A percentile compares a stretch with the other conserved stretches of the same genome.
Evolutionary conservation across 2,329 filamentous ascomycete genomes (phyloP).

Genomic region (Cercospora sp.): DNA sequence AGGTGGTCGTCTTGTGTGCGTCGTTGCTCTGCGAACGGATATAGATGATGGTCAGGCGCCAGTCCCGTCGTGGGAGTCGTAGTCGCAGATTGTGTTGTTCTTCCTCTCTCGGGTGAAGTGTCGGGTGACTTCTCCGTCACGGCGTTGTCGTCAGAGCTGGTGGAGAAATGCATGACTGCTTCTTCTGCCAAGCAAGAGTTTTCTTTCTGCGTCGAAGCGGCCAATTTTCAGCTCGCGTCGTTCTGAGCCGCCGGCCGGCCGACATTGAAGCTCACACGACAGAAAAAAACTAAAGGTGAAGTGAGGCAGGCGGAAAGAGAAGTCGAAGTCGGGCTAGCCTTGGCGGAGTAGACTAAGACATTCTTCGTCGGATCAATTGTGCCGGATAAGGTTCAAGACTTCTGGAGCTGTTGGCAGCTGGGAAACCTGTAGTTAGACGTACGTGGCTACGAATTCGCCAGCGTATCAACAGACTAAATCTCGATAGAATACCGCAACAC

Average conservation of each 20-base stretch:
- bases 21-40: background rate
- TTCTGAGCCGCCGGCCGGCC: background rate
- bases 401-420: background rate
- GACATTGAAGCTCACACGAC: background rate
- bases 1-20: constrained; percentile 2
- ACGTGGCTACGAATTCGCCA: background rate
- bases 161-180: constrained; percentile 4
- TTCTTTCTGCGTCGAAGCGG: background rate
- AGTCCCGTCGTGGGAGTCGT: background rate
- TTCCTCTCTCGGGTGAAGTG: constrained; percentile 3
- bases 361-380: constrained; percentile 3
- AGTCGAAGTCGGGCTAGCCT: constrained; percentile 2
- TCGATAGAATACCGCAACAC: background rate
- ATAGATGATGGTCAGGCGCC: background rate
- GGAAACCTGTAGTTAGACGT: background rate
- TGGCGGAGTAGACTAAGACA: background rate
- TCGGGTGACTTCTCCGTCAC: constrained; percentile 1
- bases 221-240: background rate
- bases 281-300: background rate
- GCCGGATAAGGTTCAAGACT: constrained; percentile 3
- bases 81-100: background rate
- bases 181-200: background rate
- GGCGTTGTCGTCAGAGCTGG: background rate
- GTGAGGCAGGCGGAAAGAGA: background rate
- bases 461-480: background rate